phyloP scores from a whole-genome alignment of 768 basidiomycete genomes.

The Boletales sp. region DNA sequence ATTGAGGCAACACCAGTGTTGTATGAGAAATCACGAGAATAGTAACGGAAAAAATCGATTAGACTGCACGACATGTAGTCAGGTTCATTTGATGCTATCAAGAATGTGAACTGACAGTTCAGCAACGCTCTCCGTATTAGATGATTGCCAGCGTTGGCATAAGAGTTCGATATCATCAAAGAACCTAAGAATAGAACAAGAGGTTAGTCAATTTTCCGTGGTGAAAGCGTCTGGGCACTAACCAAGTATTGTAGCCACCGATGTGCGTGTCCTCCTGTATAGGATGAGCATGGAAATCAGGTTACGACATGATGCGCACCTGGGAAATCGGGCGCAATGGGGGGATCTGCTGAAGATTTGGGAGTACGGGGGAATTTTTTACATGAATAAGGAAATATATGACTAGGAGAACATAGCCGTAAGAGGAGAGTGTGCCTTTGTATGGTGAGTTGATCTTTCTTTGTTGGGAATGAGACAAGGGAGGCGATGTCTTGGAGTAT shows the following conservation, averaged over 20 bases:
- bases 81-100: not conserved
- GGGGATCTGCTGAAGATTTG: constrained; percentile 94
- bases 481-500: not conserved
- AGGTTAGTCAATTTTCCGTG: constrained; percentile 1
- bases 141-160: constrained; percentile 89
- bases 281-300: constrained; percentile 9
- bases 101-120: constrained; percentile 63
- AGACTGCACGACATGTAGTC: constrained; percentile 48
- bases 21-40: constrained; percentile 89
- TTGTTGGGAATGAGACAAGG: constrained; percentile 3
- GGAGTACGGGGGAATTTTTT: constrained; percentile 94
- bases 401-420: constrained; percentile 96
- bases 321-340: constrained; percentile 83
- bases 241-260: constrained; percentile 82
- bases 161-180: constrained; percentile 96
- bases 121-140: constrained; percentile 88
- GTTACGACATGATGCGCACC: constrained; percentile 36
- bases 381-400: constrained; percentile 98
- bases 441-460: constrained; percentile 99
- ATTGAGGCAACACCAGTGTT: constrained; percentile 91
- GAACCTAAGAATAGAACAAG: constrained; percentile 52
- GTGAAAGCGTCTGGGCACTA: constrained; percentile 14
- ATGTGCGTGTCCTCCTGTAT: constrained; percentile 75
- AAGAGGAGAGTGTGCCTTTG: constrained; percentile 92
- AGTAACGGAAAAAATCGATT: constrained; percentile 98